Percentiles rank a stretch among this genome's conserved stretches.
These are phyloP conservation scores for Lactifluus pinguis DNA, from an alignment of 768 basidiomycete species.

Conservation along the genomic window DNA sequence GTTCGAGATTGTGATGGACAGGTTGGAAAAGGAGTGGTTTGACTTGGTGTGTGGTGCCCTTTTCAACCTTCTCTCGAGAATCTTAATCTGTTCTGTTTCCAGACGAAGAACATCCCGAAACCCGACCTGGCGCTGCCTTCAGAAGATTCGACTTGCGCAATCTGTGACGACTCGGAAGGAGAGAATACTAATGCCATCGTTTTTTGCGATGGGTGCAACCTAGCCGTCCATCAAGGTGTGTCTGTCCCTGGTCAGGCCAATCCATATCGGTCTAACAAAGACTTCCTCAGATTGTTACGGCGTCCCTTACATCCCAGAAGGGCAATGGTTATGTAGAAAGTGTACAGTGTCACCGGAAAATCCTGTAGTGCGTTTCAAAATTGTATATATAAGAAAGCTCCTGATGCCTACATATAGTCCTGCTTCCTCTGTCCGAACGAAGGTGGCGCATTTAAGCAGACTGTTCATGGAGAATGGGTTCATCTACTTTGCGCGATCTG, in stretches of 20 bases:
- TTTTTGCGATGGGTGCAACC: conserved; percentile 97
- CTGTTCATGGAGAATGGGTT: conserved; percentile 85
- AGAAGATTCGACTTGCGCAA: conserved; percentile 93
- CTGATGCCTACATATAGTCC: conserved; percentile 49
- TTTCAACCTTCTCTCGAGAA: background rate
- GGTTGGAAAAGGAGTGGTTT: conserved; percentile 98
- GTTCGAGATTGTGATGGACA: conserved; percentile 96
- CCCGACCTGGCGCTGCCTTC: conserved; percentile 79
- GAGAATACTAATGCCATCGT: conserved; percentile 99
- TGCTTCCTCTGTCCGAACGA: conserved; percentile 96
- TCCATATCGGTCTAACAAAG: background rate
- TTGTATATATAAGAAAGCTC: background rate
- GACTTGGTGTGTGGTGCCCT: conserved; percentile 55
- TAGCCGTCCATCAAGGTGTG: conserved; percentile 98
- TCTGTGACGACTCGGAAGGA: conserved; percentile 97
- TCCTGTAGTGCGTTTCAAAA: conserved; percentile 62
- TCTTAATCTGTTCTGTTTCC: background rate
- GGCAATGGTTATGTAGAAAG: conserved; percentile 98
- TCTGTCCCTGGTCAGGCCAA: background rate
- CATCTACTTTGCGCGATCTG: conserved; percentile 96
- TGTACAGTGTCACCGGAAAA: conserved; percentile 97
- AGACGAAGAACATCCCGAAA: conserved; percentile 94
- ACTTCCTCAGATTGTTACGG: conserved; percentile 81
- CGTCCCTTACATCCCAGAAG: conserved; percentile 98
- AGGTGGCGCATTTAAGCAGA: conserved; percentile 98